Conservation (phyloP, 2,329 filamentous ascomycete species). For the Plenodomus lindquistii region DNA sequence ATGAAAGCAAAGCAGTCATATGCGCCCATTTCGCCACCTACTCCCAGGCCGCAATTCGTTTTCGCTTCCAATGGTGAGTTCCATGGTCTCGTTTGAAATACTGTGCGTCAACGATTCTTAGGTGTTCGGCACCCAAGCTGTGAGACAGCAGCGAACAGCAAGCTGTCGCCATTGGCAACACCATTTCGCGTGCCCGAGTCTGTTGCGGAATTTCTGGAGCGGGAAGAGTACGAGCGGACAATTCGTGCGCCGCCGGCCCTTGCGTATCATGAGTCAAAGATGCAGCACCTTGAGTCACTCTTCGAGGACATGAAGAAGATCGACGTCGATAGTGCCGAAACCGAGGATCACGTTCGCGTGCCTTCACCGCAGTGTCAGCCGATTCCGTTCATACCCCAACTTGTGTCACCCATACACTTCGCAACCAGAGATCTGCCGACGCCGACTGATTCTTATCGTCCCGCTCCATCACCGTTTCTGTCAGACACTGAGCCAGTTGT, state of each 20-base stretch:
- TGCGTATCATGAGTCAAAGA: constrained; percentile 1
- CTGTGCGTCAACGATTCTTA: constrained; percentile 2
- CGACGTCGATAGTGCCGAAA: constrained; percentile 1
- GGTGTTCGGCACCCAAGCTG: constrained; percentile 6
- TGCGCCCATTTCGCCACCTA: neutral
- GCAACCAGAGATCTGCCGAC: constrained; percentile 7
- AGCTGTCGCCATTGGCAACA: constrained; percentile 8
- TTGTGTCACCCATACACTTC: neutral
- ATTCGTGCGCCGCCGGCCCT: neutral
- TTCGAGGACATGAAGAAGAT: neutral
- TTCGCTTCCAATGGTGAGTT: constrained; percentile 2
- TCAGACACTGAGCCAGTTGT: constrained; percentile 1
- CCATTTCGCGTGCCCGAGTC: constrained; percentile 4
- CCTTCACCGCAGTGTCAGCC: neutral
- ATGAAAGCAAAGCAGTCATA: constrained; percentile 26
- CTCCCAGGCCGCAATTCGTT: neutral
- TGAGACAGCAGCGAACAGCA: neutral
- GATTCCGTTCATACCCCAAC: neutral
- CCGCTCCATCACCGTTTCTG: neutral
- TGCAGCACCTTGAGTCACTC: constrained; percentile 4
- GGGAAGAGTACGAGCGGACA: constrained; percentile 2
- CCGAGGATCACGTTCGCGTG: neutral
- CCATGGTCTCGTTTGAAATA: neutral
- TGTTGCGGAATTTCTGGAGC: constrained; percentile 9
- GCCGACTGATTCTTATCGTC: constrained; percentile 3